Conservation (phyloP, 78 protist genomes). For the Blattamonas nauphoetae region DNA sequence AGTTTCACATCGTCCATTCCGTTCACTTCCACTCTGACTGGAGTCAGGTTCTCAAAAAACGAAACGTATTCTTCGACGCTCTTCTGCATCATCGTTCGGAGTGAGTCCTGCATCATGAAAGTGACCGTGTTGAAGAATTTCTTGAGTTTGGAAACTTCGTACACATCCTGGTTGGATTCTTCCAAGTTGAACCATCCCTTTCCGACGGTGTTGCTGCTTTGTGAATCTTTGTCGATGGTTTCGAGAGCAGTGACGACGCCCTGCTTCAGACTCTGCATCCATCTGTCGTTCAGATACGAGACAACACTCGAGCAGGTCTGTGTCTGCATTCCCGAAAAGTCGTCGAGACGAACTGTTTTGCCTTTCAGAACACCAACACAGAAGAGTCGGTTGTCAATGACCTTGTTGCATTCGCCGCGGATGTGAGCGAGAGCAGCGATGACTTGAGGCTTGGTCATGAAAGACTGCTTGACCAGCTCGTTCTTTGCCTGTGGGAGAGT, state of each 20-base stretch:
- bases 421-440: conserved; percentile 26
- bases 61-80: conserved; percentile 15
- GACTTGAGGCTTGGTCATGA: conserved; percentile 35
- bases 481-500: not conserved
- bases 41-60: conserved; percentile 16
- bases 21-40: not conserved
- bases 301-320: not conserved
- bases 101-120: conserved; percentile 62
- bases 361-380: not conserved
- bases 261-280: conserved; percentile 4
- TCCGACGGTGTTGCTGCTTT: conserved; percentile 41
- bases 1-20: not conserved
- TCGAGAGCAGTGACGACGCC: not conserved
- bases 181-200: conserved; percentile 74
- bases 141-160: conserved; percentile 56
- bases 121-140: conserved; percentile 38
- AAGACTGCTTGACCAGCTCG: conserved; percentile 28
- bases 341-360: conserved; percentile 38
- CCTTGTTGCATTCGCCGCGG: conserved; percentile 31
- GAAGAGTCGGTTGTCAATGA: conserved; percentile 21
- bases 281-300: conserved; percentile 20
- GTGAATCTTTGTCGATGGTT: too few relatives aligned
- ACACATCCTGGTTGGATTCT: conserved; percentile 43
- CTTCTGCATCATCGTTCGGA: conserved; percentile 35
- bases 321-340: conserved; percentile 38